Evolutionary conservation across 371 early-diverging fungal species (phyloP).

Genomic region (Mortierella sp.): DNA sequence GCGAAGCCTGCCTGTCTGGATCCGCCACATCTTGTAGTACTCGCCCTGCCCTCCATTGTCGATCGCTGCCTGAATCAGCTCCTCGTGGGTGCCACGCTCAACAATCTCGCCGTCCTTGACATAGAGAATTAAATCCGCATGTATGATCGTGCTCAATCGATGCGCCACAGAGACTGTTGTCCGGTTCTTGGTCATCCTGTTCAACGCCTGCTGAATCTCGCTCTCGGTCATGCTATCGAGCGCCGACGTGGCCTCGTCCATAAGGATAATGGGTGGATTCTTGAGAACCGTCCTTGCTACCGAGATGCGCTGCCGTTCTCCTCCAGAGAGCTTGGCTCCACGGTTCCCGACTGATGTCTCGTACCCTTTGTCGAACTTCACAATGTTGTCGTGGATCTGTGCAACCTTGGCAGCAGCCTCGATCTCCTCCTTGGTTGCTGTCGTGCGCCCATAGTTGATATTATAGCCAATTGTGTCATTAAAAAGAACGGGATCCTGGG

Average conservation of each 20-base stretch:
- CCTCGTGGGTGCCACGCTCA: constrained; percentile 85
- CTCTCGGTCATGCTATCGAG: constrained; percentile 92
- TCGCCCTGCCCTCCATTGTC: constrained; percentile 23
- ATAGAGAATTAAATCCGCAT: constrained; percentile 82
- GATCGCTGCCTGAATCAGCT: constrained; percentile 61
- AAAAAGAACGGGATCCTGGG: constrained; percentile 90
- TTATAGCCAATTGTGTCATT: constrained; percentile 86
- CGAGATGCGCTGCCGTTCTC: constrained; percentile 75
- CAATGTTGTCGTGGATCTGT: constrained; percentile 82
- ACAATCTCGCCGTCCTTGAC: constrained; percentile 82
- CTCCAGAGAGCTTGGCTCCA: constrained; percentile 74
- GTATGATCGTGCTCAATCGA: constrained; percentile 76
- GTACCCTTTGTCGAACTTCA: constrained; percentile 71
- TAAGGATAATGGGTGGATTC: constrained; percentile 83
- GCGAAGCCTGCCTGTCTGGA: constrained; percentile 27
- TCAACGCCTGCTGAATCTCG: constrained; percentile 90
- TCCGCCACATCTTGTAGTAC: constrained; percentile 48
- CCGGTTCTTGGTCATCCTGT: constrained; percentile 74
- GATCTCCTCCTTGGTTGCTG: constrained; percentile 67
- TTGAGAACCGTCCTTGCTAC: constrained; percentile 77
- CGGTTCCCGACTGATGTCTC: constrained; percentile 81
- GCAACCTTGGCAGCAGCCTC: constrained; percentile 68
- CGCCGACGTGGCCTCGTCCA: constrained; percentile 97
- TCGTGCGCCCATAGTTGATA: constrained; percentile 73
- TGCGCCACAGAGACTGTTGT: constrained; percentile 78